A percentile compares a stretch with the other conserved stretches of the same genome.
Evolutionary conservation across 164 flowering plant genomes (phyloP).

Genomic region (Sextonia rubra): DNA sequence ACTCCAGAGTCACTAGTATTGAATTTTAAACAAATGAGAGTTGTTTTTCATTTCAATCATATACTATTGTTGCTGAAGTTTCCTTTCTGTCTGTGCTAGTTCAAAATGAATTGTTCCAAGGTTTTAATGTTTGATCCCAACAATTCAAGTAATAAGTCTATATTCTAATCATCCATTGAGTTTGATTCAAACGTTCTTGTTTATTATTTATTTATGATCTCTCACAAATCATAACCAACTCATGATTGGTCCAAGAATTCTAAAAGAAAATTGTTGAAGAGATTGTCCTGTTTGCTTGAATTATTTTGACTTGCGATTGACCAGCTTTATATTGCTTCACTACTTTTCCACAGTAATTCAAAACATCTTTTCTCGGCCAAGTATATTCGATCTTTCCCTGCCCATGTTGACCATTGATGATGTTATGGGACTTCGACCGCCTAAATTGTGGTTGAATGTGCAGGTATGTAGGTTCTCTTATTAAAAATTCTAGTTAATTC

Average conservation of each 20-base stretch:
- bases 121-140: too few relatives aligned
- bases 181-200: too few relatives aligned
- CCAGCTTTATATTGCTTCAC: background rate
- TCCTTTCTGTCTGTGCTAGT: too few relatives aligned
- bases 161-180: too few relatives aligned
- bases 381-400: constrained; percentile 38
- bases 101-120: too few relatives aligned
- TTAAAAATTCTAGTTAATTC: background rate
- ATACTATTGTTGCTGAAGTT: too few relatives aligned
- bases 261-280: background rate
- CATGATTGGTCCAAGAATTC: too few relatives aligned
- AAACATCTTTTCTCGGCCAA: constrained; percentile 37
- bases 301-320: background rate
- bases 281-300: background rate
- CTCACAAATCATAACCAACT: too few relatives aligned
- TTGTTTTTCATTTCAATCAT: background rate
- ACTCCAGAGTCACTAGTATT: background rate
- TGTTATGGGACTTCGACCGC: constrained; percentile 23
- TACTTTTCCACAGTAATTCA: constrained; percentile 43
- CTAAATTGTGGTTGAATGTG: constrained; percentile 66
- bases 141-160: too few relatives aligned
- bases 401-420: constrained; percentile 43
- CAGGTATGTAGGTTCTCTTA: constrained; percentile 32
- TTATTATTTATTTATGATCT: too few relatives aligned
- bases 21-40: background rate